Evolutionary conservation across 2,329 filamentous ascomycete genomes (phyloP), one percentile per base, ranked within the genome.

Genomic region (Lecanosticta acicola): DNA sequence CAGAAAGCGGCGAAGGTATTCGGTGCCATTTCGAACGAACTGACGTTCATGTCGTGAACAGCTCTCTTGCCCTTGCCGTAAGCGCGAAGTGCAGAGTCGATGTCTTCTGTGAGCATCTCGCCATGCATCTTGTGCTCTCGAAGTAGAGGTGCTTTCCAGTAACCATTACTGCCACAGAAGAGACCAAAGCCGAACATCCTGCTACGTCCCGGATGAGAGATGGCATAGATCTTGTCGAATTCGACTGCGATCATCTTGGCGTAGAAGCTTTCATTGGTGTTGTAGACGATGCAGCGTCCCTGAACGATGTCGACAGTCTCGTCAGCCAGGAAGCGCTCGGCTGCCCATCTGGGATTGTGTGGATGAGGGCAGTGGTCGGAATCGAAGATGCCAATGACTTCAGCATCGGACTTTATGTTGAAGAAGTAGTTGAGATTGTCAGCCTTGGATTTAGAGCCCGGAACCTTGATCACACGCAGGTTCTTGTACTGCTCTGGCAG

Each of bases 161-260:
- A 75, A 1, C 72, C 72, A 46, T 75, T 75, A 19, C 68, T 71
- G 5, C 72, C 72, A 43, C 70, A 73, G 59, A 75, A 74, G 3
- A 74, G 64, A 11, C 71, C 72, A 45, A 74, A 74, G 3, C 66
- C 68, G 58, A 68, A 74, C 64, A 74, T 68, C 3, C 67, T 63
- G 8, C 70, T 66, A 8, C 72, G 66, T 3, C 72, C 72, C 1
- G 72, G 72, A 51, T 75, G 72, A 9, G 72, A 73, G 9, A 74
- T 71, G 2, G 71, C 72, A 51, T 75, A 75, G 48, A 75, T 75
- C 57, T 74, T 74, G 58, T 75, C 72, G 45, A 75, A 75, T 50
- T 75, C 72, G 26, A 74, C 68, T 2, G 69, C 65, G 13, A 75
- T 73, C 69, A 75, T 70, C 38, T 63, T 67, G 1, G 72, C 67